Percentiles rank a stretch among this genome's conserved stretches.
These are phyloP conservation scores for Xanthoconium purpureum DNA, from an alignment of 768 basidiomycete species.

Conservation along the genomic window DNA sequence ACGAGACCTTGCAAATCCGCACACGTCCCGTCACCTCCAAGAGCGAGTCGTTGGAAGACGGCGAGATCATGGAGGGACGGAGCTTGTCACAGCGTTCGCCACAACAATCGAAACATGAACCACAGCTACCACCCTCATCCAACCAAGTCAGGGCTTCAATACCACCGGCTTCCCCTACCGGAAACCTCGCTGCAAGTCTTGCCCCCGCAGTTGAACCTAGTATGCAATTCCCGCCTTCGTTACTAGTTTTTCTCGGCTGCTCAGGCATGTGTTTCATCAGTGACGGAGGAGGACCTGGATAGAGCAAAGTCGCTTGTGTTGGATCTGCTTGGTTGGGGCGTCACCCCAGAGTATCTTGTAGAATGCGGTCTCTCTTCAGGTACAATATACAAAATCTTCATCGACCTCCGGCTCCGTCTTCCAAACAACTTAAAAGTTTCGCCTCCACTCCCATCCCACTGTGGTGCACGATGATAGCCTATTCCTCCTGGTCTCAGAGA, in stretches of 20 bases:
- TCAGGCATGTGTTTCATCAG: conserved; percentile 21
- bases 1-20: background rate
- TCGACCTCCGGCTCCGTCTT: conserved; percentile 40
- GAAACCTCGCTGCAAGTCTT: background rate
- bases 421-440: conserved; percentile 19
- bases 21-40: background rate
- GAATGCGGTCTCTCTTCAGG: conserved; percentile 41
- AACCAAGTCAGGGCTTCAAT: background rate
- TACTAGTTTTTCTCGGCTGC: background rate
- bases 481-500: background rate
- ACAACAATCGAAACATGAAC: background rate
- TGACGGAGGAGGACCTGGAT: conserved; percentile 41
- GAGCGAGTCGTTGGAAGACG: conserved; percentile 16
- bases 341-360: conserved; percentile 47
- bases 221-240: conserved; percentile 1
- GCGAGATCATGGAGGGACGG: conserved; percentile 21
- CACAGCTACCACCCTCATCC: background rate
- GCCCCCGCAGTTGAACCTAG: conserved; percentile 1
- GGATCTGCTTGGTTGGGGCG: conserved; percentile 56
- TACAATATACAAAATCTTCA: conserved; percentile 40
- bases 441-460: background rate
- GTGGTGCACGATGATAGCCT: background rate
- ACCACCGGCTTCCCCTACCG: background rate
- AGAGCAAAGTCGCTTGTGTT: conserved; percentile 47
- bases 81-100: background rate